Evolutionary conservation across 352 stramenopile species (phyloP), one percentile per base, ranked within the genome.

Genomic region (Pythium angustatum): DNA sequence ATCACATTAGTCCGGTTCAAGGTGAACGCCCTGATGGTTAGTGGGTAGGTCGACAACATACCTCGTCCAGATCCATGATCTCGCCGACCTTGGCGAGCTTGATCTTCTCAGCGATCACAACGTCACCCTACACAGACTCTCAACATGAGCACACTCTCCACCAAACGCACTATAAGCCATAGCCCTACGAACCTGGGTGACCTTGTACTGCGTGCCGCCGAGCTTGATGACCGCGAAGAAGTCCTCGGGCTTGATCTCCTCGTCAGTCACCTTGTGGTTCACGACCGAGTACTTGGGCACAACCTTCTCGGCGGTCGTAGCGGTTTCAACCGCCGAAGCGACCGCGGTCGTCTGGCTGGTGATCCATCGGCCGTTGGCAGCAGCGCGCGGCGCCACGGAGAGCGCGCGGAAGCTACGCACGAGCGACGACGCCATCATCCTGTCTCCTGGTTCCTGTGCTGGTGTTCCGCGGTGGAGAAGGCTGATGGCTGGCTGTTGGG

Each of bases 201-300:
- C 84, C 73, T 95, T 95, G 76, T 93, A 95, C 72, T 95, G 86
- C 51, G 84, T 95, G 22, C 82, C 84, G 30, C 71, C 83, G 36
- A 95, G 76, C 73, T 95, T 95, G 58, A 95, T 71, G 27, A 95
- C 81, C 14, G 86, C 86, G 64, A 95, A 95, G 66, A 88, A 89
- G 62, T 92, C 85, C 44, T 87, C 77, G 6, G 82, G 78, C 40
- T 79, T 77, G 58, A 91, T 84, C 43, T 76, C 61, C 40, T 86
- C 80, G 10, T 81, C 73, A 8, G 79, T 87, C 50, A 91, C 81
- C n/a, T 78, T 79, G 77, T 94, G 85, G 61, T 87, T 73, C 49
- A 94, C 85, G 48, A 94, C 75, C 27, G 85, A 91, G 64, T 81
- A 89, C 66, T 77, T 78, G 22, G 81, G 71, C 62, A 66, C 26